Evolutionary conservation across 108 stramenopile genomes (phyloP).

Genomic region (Skeletonema tropicum): DNA sequence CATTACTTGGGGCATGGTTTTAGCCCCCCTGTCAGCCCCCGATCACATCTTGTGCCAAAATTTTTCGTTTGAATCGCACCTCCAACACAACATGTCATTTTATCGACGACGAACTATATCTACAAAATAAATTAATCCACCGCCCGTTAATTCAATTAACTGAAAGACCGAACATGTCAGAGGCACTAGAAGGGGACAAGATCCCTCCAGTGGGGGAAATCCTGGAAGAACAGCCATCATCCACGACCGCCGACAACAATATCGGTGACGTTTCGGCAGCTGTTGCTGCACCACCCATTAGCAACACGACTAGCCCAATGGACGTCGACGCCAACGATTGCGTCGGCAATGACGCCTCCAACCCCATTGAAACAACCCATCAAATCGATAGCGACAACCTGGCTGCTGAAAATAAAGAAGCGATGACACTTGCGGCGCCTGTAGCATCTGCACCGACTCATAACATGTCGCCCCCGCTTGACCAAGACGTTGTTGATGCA

Average conservation of each 20-base stretch:
- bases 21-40: too few species aligned
- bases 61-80: too few species aligned
- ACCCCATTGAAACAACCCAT: background rate
- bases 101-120: too few species aligned
- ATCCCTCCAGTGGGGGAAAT: background rate
- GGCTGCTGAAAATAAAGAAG: background rate
- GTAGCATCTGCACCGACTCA: background rate
- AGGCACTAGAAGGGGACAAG: background rate
- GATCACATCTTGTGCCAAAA: too few species aligned
- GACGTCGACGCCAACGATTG: background rate
- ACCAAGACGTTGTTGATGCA: background rate
- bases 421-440: background rate
- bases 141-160: background rate
- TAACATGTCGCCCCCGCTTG: background rate
- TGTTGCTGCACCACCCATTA: background rate
- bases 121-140: background rate
- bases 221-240: background rate
- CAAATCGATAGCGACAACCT: background rate
- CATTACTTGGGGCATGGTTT: too few species aligned
- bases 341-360: background rate
- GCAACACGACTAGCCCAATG: constrained; percentile 4
- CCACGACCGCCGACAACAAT: background rate
- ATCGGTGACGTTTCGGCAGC: background rate
- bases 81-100: background rate
- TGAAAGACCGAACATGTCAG: background rate